Evolutionary conservation across 345 rosid species (phyloP).

Genomic region (Erysimum cheiranthoides): DNA sequence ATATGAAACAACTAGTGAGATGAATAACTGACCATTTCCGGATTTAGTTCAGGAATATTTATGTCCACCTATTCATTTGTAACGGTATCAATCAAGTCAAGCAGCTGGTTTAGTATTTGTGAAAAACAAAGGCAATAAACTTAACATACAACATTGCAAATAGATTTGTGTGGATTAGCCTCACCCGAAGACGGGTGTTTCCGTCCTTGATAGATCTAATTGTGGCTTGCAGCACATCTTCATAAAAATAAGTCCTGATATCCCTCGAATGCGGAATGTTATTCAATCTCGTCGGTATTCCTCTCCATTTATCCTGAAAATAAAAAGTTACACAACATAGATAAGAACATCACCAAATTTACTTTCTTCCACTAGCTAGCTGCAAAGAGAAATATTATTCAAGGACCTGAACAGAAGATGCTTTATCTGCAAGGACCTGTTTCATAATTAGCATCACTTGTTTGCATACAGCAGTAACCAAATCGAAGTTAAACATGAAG

Average conservation of each 20-base stretch:
- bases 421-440: slow-evolving; percentile 47
- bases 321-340: slow-evolving; percentile 47
- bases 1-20: neutral
- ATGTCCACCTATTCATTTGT: slow-evolving; percentile 75
- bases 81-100: slow-evolving; percentile 15
- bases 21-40: slow-evolving; percentile 77
- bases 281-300: slow-evolving; percentile 91
- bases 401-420: slow-evolving; percentile 56
- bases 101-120: slow-evolving; percentile 17
- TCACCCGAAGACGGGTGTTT: slow-evolving; percentile 74
- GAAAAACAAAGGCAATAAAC: neutral
- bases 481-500: slow-evolving; percentile 24
- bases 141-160: neutral
- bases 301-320: slow-evolving; percentile 84
- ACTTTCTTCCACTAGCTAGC: slow-evolving; percentile 7
- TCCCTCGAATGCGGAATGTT: slow-evolving; percentile 96
- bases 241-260: slow-evolving; percentile 84
- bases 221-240: slow-evolving; percentile 84
- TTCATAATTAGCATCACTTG: slow-evolving; percentile 47
- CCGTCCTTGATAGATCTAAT: slow-evolving; percentile 76
- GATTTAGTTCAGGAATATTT: slow-evolving; percentile 91
- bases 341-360: slow-evolving; percentile 20
- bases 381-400: neutral
- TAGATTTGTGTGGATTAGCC: slow-evolving; percentile 1
- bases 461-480: slow-evolving; percentile 30